A percentile compares a stretch with the other conserved stretches of the same genome.
Conservation (phyloP, 2,329 filamentous ascomycete species). For the Tolypocladium inflatum region DNA sequence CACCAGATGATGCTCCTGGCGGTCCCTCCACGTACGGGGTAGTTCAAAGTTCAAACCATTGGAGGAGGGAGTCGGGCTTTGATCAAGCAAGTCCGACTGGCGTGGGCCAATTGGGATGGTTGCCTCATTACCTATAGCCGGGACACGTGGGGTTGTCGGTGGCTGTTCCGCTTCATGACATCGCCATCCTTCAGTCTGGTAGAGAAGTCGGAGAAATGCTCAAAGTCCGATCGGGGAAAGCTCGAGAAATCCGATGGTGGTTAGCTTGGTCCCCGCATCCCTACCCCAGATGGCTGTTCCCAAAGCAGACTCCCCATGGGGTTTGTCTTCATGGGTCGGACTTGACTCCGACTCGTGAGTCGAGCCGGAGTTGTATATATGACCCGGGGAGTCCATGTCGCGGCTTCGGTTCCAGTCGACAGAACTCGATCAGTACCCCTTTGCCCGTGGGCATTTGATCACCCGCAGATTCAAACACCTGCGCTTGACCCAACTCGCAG, state of each 20-base stretch:
- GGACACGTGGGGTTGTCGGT: not conserved
- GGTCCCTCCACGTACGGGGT: not conserved
- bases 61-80: not conserved
- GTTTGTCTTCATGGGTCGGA: not conserved
- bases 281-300: not conserved
- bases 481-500: not conserved
- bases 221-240: conserved; percentile 1
- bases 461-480: not conserved
- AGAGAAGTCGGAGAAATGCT: conserved; percentile 2
- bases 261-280: not conserved
- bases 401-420: not conserved
- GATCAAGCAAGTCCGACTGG: not conserved
- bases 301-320: not conserved
- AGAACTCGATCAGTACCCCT: not conserved
- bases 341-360: not conserved
- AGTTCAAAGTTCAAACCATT: not conserved
- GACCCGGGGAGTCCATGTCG: not conserved
- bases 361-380: not conserved
- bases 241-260: not conserved
- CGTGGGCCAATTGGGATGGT: not conserved
- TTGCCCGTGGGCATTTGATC: not conserved
- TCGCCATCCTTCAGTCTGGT: not conserved
- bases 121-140: not conserved
- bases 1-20: not conserved
- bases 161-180: not conserved